These are phyloP conservation scores for Aciculoconidium aculeatum DNA, from an alignment of 805 yeast genomes.

Conservation along the genomic window DNA sequence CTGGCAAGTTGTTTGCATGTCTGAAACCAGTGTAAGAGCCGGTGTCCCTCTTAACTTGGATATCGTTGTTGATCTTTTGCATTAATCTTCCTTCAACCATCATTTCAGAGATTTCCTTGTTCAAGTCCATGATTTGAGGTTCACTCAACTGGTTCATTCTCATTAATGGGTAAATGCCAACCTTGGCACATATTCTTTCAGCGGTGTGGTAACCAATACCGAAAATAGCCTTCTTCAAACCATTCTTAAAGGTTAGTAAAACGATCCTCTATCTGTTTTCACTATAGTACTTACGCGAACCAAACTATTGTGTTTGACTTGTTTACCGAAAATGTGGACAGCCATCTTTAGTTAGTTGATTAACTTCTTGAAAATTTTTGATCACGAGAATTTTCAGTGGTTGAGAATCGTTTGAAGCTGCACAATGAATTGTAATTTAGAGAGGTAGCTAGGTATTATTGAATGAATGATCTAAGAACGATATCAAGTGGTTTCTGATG, in stretches of 20 bases:
- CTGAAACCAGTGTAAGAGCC: slow-evolving; percentile 87
- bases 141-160: slow-evolving; percentile 90
- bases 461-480: too few species aligned
- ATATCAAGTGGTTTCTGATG: too few species aligned
- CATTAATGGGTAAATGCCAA: slow-evolving; percentile 90
- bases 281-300: slow-evolving; percentile 23
- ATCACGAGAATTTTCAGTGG: too few species aligned
- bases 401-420: too few species aligned
- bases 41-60: slow-evolving; percentile 67
- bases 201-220: slow-evolving; percentile 82
- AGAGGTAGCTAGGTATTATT: too few species aligned
- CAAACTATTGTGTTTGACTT: slow-evolving; percentile 37
- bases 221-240: slow-evolving; percentile 74
- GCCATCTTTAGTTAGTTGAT: slow-evolving; percentile 31
- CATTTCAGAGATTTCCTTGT: slow-evolving; percentile 80
- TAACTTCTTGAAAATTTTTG: too few species aligned
- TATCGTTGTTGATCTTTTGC: slow-evolving; percentile 72
- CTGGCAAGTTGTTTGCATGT: slow-evolving; percentile 69
- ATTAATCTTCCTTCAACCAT: slow-evolving; percentile 77
- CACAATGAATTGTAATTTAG: too few species aligned
- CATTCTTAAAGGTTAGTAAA: slow-evolving; percentile 34
- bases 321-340: slow-evolving; percentile 40
- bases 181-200: slow-evolving; percentile 70
- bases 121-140: slow-evolving; percentile 76
- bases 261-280: neutral